phyloP scores from a whole-genome alignment of 441 rosid species.

The Lepidium campestre region DNA sequence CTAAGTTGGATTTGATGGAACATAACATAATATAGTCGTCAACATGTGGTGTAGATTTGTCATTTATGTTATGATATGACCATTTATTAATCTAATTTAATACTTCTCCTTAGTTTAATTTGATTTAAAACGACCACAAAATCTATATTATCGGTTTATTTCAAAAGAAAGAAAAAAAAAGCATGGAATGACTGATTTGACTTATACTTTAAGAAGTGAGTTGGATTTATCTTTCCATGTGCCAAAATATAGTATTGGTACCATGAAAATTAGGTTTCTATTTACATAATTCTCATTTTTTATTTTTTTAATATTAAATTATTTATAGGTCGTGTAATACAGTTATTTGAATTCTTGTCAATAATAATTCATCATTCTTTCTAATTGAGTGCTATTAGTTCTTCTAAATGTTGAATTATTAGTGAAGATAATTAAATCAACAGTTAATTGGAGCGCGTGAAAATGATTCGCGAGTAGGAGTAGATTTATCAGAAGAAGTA shows the following conservation, averaged over 20 bases:
- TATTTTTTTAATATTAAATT: neutral
- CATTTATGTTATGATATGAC: slow-evolving; percentile 21
- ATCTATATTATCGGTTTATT: neutral
- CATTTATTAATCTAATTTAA: slow-evolving; percentile 18
- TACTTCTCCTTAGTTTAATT: neutral
- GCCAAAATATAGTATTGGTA: slow-evolving; percentile 28
- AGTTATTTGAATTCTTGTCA: neutral
- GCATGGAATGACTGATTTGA: slow-evolving; percentile 29
- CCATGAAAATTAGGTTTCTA: slow-evolving; percentile 26
- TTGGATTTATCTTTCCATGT: slow-evolving; percentile 14
- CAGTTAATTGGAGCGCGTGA: neutral
- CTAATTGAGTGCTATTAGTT: neutral
- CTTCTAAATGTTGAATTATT: neutral
- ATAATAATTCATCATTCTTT: neutral
- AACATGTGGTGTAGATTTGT: slow-evolving; percentile 27
- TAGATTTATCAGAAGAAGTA: neutral
- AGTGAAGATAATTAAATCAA: neutral
- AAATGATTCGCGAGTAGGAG: slow-evolving; percentile 5
- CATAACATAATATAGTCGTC: slow-evolving; percentile 24
- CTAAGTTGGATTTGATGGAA: slow-evolving; percentile 28
- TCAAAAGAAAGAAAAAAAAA: neutral
- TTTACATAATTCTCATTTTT: slow-evolving; percentile 6
- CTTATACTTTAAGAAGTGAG: slow-evolving; percentile 25
- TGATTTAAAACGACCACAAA: neutral
- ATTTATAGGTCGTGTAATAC: neutral